Percentiles rank a stretch among this genome's conserved stretches.
Conservation (phyloP, 805 yeast species). For the Kazachstania africana region DNA sequence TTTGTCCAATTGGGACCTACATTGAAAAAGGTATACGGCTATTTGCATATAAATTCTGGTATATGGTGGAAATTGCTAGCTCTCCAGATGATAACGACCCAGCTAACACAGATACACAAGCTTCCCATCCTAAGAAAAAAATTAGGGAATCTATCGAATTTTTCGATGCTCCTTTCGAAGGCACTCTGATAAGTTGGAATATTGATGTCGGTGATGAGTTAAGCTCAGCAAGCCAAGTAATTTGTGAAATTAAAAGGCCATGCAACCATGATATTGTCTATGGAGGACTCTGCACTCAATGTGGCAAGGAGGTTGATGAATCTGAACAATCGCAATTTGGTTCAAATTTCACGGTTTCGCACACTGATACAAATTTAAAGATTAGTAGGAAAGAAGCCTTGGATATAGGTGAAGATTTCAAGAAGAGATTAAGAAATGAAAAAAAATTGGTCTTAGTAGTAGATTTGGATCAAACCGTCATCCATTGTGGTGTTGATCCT, state of each 20-base stretch:
- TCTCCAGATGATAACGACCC: constrained; percentile 4
- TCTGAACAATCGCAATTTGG: constrained; percentile 58
- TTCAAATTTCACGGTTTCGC: constrained; percentile 56
- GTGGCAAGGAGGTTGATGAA: constrained; percentile 71
- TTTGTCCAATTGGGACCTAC: constrained; percentile 21
- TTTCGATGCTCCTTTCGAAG: constrained; percentile 77
- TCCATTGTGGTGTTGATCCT: constrained; percentile 96
- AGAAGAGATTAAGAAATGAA: constrained; percentile 46
- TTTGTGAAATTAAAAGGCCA: constrained; percentile 60
- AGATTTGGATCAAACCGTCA: constrained; percentile 93
- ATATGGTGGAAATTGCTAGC: constrained; percentile 27
- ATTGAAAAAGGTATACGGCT: constrained; percentile 29
- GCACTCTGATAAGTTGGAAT: constrained; percentile 41
- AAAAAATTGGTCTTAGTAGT: constrained; percentile 80
- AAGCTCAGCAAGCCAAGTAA: constrained; percentile 30
- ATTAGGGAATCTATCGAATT: constrained; percentile 58
- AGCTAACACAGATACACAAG: neutral
- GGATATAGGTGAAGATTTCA: constrained; percentile 59
- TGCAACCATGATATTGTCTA: constrained; percentile 89
- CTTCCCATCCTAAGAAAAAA: constrained; percentile 18
- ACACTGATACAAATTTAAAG: constrained; percentile 72
- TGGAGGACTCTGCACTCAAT: constrained; percentile 88
- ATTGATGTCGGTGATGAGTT: constrained; percentile 53
- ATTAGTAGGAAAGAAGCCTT: constrained; percentile 82
- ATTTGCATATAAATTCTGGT: constrained; percentile 36